Evolutionary conservation across 176 grass and related monocot species (phyloP).

Genomic region (Eremochloa ophiuroides): DNA sequence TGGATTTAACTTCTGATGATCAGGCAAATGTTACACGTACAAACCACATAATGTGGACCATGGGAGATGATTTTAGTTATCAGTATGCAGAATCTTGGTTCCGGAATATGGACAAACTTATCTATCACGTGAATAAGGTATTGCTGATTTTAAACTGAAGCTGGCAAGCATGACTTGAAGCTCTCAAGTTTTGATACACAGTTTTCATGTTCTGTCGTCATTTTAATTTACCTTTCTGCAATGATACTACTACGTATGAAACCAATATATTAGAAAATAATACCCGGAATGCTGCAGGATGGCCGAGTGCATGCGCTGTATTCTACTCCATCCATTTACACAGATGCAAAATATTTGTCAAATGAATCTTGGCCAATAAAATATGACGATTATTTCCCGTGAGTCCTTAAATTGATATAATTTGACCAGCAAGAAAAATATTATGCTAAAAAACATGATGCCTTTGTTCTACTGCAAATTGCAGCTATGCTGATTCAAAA

Average conservation of each 20-base stretch:
- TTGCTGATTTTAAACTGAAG: slow-evolving; percentile 1
- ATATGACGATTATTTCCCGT: slow-evolving; percentile 91
- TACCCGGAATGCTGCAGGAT: slow-evolving; percentile 46
- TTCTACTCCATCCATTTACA: slow-evolving; percentile 92
- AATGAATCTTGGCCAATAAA: slow-evolving; percentile 84
- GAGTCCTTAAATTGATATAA: background rate
- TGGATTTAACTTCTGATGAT: slow-evolving; percentile 23
- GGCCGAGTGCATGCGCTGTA: slow-evolving; percentile 77
- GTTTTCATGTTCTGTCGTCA: background rate
- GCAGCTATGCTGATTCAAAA: slow-evolving; percentile 69
- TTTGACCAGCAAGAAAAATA: background rate
- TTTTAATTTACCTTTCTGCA: background rate
- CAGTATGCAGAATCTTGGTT: slow-evolving; percentile 96
- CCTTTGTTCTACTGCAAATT: slow-evolving; percentile 21
- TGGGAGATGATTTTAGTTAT: slow-evolving; percentile 88
- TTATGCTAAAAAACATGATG: background rate
- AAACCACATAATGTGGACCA: slow-evolving; percentile 99
- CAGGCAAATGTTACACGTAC: slow-evolving; percentile 83
- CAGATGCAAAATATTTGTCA: slow-evolving; percentile 68
- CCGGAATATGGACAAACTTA: slow-evolving; percentile 89
- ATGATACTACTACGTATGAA: background rate
- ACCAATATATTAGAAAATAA: background rate
- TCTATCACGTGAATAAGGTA: slow-evolving; percentile 92
- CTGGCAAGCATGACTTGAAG: too few species aligned
- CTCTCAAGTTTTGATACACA: background rate